Evolutionary conservation across 2,329 filamentous ascomycete species (phyloP), one percentile per base, ranked within the genome.

Genomic region (Leptodontidium sp.): DNA sequence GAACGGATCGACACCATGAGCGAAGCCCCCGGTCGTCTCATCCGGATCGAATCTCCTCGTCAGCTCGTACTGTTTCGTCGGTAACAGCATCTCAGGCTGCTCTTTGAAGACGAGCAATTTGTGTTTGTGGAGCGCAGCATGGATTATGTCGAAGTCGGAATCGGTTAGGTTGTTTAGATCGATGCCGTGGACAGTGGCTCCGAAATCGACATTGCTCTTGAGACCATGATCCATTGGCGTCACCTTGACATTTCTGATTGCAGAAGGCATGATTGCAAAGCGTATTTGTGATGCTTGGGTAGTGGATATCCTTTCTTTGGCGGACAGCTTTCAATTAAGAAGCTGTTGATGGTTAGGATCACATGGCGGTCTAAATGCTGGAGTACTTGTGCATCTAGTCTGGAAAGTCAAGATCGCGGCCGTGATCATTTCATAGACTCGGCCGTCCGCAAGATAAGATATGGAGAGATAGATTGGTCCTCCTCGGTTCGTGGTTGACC

Each of bases 91-190:
- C 52, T 75, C 52, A 0, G 77, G 78, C 71, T 80, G 79, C 66
- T 77, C 77, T 73, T 80, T 80, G 73, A 80, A 80, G n/a, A 80
- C 76, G 21, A 80, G 74, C 21, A 80, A 69, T 70, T 80, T 80
- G 70, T 80, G 73, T 47, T 70, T 77, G 67, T 79, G 76, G 17
- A 80, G 74, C 1, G 78, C 77, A 63, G 77, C 76, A 15, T 76
- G 77, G 43, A 79, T 79, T 32, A 79, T 72, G 9, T 73, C 70
- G 58, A 79, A 79, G 50, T 79, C 78, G 4, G 78, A 76, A 61
- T 77, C 75, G 12, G 74, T 80, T 35, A 80, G 75, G 7, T 76
- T 71, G 72, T 81, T 80, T 43, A 80, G 71, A 65, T 81, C 78
- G 55, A 81, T 80, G 21, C 79, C 79, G 53, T 79, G 79, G 2